These are phyloP conservation scores for Penicillium thymicola DNA, from an alignment of 2,329 filamentous ascomycete species.

Conservation along the genomic window DNA sequence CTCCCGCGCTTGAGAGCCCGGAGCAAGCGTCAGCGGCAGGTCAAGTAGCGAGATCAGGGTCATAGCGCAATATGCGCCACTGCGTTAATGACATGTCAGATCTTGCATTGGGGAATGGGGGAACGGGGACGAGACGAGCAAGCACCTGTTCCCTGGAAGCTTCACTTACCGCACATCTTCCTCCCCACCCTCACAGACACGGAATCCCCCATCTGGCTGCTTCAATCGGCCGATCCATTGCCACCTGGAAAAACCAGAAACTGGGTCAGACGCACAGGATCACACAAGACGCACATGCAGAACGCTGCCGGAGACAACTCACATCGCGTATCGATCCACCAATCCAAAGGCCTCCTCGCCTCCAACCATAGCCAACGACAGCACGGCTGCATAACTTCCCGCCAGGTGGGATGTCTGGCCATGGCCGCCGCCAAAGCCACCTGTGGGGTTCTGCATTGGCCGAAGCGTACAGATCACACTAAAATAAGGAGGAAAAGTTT, in stretches of 20 bases:
- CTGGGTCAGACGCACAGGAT: conserved; percentile 23
- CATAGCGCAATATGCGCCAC: conserved; percentile 88
- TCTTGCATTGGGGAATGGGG: conserved; percentile 14
- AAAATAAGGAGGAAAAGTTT: conserved; percentile 1
- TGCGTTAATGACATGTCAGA: conserved; percentile 34
- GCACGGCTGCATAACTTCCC: conserved; percentile 77
- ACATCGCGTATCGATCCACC: conserved; percentile 76
- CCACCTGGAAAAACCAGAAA: conserved; percentile 53
- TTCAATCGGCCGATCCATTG: conserved; percentile 84
- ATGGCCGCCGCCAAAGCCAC: conserved; percentile 91
- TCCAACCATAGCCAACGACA: conserved; percentile 75
- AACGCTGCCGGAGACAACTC: conserved; percentile 23
- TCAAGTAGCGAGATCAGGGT: conserved; percentile 79
- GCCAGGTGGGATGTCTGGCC: conserved; percentile 87
- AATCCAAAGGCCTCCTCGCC: conserved; percentile 69
- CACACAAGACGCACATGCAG: background rate
- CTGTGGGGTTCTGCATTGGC: conserved; percentile 75
- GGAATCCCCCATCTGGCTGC: conserved; percentile 84
- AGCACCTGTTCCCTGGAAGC: background rate
- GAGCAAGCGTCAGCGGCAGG: conserved; percentile 74
- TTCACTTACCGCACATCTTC: conserved; percentile 75
- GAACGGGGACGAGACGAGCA: conserved; percentile 4
- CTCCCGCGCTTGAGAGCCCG: conserved; percentile 64
- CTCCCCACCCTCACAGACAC: conserved; percentile 80
- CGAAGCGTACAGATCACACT: conserved; percentile 69